Percentiles rank a stretch among this genome's conserved stretches.
phyloP scores from a whole-genome alignment of 441 rosid genomes.

The Aquilaria agallochum region DNA sequence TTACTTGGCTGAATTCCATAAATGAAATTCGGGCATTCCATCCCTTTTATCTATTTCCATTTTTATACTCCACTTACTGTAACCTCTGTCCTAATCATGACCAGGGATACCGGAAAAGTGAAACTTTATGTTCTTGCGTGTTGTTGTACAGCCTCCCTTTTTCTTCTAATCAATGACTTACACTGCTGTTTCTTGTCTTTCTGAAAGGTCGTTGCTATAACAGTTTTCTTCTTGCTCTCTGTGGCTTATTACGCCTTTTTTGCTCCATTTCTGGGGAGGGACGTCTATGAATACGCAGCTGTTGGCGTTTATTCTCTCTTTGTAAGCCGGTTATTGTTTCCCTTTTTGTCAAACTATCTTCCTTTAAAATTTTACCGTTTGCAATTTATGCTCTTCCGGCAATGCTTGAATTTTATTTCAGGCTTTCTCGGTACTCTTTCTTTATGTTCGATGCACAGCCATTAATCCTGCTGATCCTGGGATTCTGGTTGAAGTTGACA shows the following conservation, averaged over 20 bases:
- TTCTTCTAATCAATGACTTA: neutral
- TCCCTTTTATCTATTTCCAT: slow-evolving; percentile 2
- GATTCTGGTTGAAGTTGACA: slow-evolving; percentile 53
- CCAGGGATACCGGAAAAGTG: neutral
- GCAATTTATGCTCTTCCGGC: neutral
- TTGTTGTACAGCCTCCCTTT: slow-evolving; percentile 3
- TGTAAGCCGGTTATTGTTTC: slow-evolving; percentile 36
- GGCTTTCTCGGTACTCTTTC: slow-evolving; percentile 77
- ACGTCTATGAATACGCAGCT: slow-evolving; percentile 57
- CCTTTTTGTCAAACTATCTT: neutral
- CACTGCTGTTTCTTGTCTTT: slow-evolving; percentile 3
- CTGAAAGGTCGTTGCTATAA: slow-evolving; percentile 80
- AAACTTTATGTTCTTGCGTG: slow-evolving; percentile 6
- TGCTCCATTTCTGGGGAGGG: slow-evolving; percentile 88
- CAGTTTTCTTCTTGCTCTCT: slow-evolving; percentile 75
- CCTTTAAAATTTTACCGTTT: too few relatives aligned
- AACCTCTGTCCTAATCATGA: neutral
- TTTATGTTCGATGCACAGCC: slow-evolving; percentile 83
- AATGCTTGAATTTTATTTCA: slow-evolving; percentile 21
- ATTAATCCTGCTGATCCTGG: slow-evolving; percentile 98
- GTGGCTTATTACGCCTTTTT: slow-evolving; percentile 89
- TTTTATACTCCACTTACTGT: neutral
- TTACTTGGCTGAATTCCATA: too few relatives aligned
- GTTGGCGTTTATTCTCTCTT: slow-evolving; percentile 69
- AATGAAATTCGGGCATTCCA: too few relatives aligned